Base-by-base conservation (phyloP, 2,329 filamentous ascomycete genomes). In the Hymenoscyphus linearis region DNA sequence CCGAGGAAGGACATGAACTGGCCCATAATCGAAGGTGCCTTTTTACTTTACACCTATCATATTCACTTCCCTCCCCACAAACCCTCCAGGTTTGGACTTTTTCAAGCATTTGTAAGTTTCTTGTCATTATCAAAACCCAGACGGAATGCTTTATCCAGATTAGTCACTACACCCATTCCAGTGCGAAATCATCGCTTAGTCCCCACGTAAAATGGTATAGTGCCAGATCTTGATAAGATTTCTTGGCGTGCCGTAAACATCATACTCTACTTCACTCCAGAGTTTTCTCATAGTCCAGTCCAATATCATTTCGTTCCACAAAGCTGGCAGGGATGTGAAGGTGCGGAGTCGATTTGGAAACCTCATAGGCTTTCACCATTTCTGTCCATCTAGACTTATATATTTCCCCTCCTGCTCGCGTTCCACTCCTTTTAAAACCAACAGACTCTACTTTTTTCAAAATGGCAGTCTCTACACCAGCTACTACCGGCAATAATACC, bases 401-500 rank as follows among this genome's bases (percentile, higher is more conserved):
- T 60, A 52, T 47, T 22, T 26, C 53, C 18, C 47, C 55, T 40
- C 53, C 35, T 35, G 35, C 53, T 36, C 58, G n/a, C 22, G n/a
- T 52, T 25, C 25, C 25, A 13, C 22, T 47, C n/a, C 14, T n/a
- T 40, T 34, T 18, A 26, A 36, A 26, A 52, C 44, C 40, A 26
- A 13, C 52, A 52, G 7, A 27, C 12, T 36, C 18, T 22, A 22
- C 31, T 27, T 7, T 40, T 34, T 31, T 36, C 57, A 63, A 50
- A 25, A 63, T 64, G 58, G 37, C 59, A 52, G 61, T 35, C 12
- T 58, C 40, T 22, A 31, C 50, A 47, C 34, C 60, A 22, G 34
- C 36, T 25, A 54, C 55, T 26, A n/a, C 55, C 5, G 55, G 50
- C 31, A 59, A 59, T 2, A 64, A 64, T 60, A 58, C 60, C 7